These are phyloP conservation scores for Rhizoclosmatium sp. DNA, from an alignment of 192 early-diverging fungal genomes.

Conservation along the genomic window DNA sequence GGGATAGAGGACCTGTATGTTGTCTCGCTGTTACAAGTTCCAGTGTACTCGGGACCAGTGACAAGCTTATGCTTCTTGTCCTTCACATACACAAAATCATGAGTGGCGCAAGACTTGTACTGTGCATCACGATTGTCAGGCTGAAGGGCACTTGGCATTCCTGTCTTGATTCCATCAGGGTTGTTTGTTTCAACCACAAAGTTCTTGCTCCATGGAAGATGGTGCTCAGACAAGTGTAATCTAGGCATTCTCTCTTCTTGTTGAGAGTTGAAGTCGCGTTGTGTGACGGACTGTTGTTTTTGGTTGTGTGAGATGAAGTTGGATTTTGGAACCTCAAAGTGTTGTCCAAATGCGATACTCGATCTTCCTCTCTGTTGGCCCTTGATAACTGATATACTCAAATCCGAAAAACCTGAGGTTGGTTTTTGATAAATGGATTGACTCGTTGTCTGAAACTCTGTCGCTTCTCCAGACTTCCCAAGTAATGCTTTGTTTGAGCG, in stretches of 20 bases:
- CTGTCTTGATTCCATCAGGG: slow-evolving; percentile 17
- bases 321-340: slow-evolving; percentile 22
- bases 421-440: slow-evolving; percentile 11
- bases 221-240: neutral
- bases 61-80: neutral
- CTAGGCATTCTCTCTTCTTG: neutral
- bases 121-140: slow-evolving; percentile 14
- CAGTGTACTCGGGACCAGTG: neutral
- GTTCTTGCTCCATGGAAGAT: slow-evolving; percentile 17
- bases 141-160: slow-evolving; percentile 29
- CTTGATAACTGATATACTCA: slow-evolving; percentile 14
- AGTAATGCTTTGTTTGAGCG: slow-evolving; percentile 10
- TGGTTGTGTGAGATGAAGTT: neutral
- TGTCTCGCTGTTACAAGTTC: neutral
- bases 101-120: slow-evolving; percentile 25
- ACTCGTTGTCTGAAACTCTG: slow-evolving; percentile 29
- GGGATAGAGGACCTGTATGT: slow-evolving; percentile 48
- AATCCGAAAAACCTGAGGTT: neutral
- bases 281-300: slow-evolving; percentile 14
- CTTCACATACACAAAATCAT: slow-evolving; percentile 7
- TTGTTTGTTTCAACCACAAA: neutral
- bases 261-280: slow-evolving; percentile 17
- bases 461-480: slow-evolving; percentile 13
- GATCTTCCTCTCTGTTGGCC: slow-evolving; percentile 28
- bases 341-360: slow-evolving; percentile 39